phyloP scores from a whole-genome alignment of 2,329 filamentous ascomycete species.

The Incumbomyces delicatus region DNA sequence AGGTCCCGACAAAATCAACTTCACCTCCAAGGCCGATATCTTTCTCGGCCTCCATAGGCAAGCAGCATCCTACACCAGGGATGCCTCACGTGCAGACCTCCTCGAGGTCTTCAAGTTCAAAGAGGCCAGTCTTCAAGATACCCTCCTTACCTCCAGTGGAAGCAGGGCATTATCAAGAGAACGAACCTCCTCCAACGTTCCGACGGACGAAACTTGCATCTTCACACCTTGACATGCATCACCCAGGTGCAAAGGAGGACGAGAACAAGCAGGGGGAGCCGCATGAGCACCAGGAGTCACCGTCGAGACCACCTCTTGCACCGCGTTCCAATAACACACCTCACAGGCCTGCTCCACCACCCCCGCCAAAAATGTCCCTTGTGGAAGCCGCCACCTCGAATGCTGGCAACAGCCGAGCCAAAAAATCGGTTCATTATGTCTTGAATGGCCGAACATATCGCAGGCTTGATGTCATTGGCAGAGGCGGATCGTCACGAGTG shows the following conservation, averaged over 20 bases:
- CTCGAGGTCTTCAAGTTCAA: slow-evolving; percentile 31
- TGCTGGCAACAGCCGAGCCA: slow-evolving; percentile 63
- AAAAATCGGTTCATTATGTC: slow-evolving; percentile 71
- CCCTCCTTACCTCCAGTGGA: slow-evolving; percentile 50
- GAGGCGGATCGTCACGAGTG: slow-evolving; percentile 86
- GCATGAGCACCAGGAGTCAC: slow-evolving; percentile 37
- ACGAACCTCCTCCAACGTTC: slow-evolving; percentile 63
- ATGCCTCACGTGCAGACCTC: slow-evolving; percentile 30
- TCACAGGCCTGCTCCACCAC: slow-evolving; percentile 61
- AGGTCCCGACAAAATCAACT: background rate
- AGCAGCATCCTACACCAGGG: slow-evolving; percentile 22
- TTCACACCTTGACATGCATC: slow-evolving; percentile 47
- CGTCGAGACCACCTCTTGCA: slow-evolving; percentile 38
- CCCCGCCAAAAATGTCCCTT: slow-evolving; percentile 92
- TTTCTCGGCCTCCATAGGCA: slow-evolving; percentile 10
- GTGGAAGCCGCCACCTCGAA: slow-evolving; percentile 81
- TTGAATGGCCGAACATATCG: slow-evolving; percentile 90
- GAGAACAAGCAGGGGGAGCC: slow-evolving; percentile 34
- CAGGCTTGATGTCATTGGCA: slow-evolving; percentile 78
- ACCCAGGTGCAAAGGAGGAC: slow-evolving; percentile 31
- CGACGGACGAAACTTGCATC: slow-evolving; percentile 50
- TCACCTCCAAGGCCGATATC: slow-evolving; percentile 5
- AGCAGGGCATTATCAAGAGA: slow-evolving; percentile 69
- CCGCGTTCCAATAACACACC: slow-evolving; percentile 60
- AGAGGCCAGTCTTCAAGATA: slow-evolving; percentile 49